Base-by-base conservation (phyloP, 352 stramenopile species). In the Vaucheria bursata region DNA sequence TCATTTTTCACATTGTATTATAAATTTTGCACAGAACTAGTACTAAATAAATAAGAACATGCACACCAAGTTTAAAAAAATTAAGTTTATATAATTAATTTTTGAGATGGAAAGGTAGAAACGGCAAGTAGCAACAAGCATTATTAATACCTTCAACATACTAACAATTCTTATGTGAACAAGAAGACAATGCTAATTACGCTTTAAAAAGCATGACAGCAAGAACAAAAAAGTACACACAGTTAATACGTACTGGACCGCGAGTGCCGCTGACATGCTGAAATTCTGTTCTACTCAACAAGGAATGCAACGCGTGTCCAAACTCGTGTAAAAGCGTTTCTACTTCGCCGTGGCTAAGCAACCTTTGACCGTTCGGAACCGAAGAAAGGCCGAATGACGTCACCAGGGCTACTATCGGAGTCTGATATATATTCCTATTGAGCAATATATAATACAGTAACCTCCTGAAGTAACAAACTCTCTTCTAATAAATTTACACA, bases 301-400 rank as follows among this genome's bases (percentile, higher is more conserved):
- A 82, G 18, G 94, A 98, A 85, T 99, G 95, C 80, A 98, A 88
- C 31, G 92, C 94, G 83, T 99, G 95, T 1, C 95, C 95, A 80
- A 98, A 98, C 86, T 99, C 95, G 80, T 99, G 95, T 81, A 97
- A 97, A 1, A 98, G 88, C 3, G 95, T 98, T 88, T 98, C 93
- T 6, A 97, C 91, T 85, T 98, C 94, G 0, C 89, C 90, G 79
- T 98, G 94, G 7, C 70, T 79, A 5, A 92, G 80, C 25, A 89
- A 64, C 7, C 72, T 79, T 32, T 71, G 78, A 25, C 66, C 65
- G 8, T 75, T 45, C 40, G 37, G 40, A 18, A 64, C 53, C 34
- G 73, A 39, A 3, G 75, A 71, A 0, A 79, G 75, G 50, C 81
- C 85, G 36, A 91, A 84, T 66, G 88, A 90, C 76, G 85, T 91